These are phyloP conservation scores for Globisporangium splendens DNA, from an alignment of 352 stramenopile genomes.

Conservation along the genomic window DNA sequence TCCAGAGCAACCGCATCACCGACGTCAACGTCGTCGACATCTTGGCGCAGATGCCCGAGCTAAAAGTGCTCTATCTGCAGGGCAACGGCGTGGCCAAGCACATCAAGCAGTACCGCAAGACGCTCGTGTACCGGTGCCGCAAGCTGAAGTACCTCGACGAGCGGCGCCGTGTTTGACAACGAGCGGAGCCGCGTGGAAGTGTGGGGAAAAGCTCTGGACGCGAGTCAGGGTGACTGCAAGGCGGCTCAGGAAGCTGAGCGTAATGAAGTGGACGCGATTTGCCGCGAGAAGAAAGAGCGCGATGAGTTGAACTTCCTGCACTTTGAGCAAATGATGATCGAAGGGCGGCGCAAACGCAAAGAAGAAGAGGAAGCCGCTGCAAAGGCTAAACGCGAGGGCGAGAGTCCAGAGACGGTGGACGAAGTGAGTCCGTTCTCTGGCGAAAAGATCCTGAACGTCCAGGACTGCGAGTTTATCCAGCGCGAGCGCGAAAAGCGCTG, in stretches of 20 bases:
- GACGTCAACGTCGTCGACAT: slow-evolving; percentile 65
- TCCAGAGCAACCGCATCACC: slow-evolving; percentile 79
- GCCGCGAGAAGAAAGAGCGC: slow-evolving; percentile 82
- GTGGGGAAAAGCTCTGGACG: slow-evolving; percentile 65
- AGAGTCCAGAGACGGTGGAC: slow-evolving; percentile 16
- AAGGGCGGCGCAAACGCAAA: slow-evolving; percentile 50
- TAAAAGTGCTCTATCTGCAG: slow-evolving; percentile 84
- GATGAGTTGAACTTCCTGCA: slow-evolving; percentile 84
- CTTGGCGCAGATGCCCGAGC: slow-evolving; percentile 61
- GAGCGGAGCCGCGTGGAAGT: slow-evolving; percentile 81
- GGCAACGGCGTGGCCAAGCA: slow-evolving; percentile 87
- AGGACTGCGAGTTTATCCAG: slow-evolving; percentile 62
- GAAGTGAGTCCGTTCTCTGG: slow-evolving; percentile 69
- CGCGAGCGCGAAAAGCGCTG: slow-evolving; percentile 62
- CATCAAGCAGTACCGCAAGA: slow-evolving; percentile 86
- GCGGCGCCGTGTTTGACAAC: slow-evolving; percentile 82
- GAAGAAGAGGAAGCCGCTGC: slow-evolving; percentile 36
- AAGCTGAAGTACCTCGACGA: slow-evolving; percentile 83
- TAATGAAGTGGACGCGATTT: slow-evolving; percentile 78
- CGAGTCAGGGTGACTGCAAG: slow-evolving; percentile 70
- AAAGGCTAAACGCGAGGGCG: slow-evolving; percentile 9
- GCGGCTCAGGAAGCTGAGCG: slow-evolving; percentile 80
- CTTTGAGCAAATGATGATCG: slow-evolving; percentile 87
- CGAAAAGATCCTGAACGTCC: slow-evolving; percentile 58
- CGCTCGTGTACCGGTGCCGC: slow-evolving; percentile 66